These are phyloP conservation scores for Geoglossum glabrum DNA, from an alignment of 495 filamentous ascomycete genomes.

Conservation along the genomic window DNA sequence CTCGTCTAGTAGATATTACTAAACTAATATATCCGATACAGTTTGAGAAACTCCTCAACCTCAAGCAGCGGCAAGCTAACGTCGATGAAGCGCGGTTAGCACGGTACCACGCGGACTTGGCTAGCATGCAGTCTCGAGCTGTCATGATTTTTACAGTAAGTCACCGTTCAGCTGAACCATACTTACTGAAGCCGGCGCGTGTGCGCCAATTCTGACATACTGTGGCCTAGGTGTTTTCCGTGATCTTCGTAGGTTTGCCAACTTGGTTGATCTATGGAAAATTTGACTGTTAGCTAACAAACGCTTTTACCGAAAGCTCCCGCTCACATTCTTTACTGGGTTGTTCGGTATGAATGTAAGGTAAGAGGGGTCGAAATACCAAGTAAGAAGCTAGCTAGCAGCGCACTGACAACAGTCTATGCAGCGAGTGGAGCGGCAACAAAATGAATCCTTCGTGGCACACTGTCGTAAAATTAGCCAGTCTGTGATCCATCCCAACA, in stretches of 20 bases:
- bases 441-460: too few species aligned
- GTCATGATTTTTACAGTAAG: conserved; percentile 47
- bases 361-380: not conserved
- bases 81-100: conserved; percentile 47
- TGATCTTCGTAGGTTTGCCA: not conserved
- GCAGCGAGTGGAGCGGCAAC: too few species aligned
- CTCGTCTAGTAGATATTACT: too few species aligned
- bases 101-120: conserved; percentile 40
- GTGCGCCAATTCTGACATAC: too few species aligned
- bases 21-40: conserved; percentile 7
- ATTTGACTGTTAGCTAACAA: not conserved
- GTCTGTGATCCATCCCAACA: too few species aligned
- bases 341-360: not conserved
- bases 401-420: not conserved
- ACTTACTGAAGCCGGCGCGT: too few species aligned
- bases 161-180: too few species aligned
- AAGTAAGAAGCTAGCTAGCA: not conserved
- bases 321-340: not conserved
- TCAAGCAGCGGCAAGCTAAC: conserved; percentile 49
- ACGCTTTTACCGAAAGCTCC: not conserved
- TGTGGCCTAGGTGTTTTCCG: conserved; percentile 28
- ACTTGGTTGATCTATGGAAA: conserved; percentile 7
- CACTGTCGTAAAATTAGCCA: too few species aligned
- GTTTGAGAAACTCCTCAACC: conserved; percentile 46
- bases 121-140: conserved; percentile 38